Conservation (phyloP, 306 rosid genomes). For the Vigna trinervia region DNA sequence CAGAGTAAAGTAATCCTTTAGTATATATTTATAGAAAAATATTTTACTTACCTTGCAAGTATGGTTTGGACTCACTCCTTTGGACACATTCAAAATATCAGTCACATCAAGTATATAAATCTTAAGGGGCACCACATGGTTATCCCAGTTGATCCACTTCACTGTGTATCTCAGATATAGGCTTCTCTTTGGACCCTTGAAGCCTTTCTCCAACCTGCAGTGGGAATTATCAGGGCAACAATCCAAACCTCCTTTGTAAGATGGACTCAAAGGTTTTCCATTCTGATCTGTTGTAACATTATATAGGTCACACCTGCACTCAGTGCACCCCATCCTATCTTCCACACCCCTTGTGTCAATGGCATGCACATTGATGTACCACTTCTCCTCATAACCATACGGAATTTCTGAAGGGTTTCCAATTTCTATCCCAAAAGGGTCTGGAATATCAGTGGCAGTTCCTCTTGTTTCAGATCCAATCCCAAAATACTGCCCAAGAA, state of each 20-base stretch:
- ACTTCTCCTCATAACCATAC: conserved; percentile 64
- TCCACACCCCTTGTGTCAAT: conserved; percentile 78
- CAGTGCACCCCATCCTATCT: conserved; percentile 66
- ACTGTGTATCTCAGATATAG: conserved; percentile 69
- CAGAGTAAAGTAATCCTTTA: neutral
- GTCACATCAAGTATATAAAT: conserved; percentile 72
- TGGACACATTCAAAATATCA: conserved; percentile 52
- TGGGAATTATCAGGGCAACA: conserved; percentile 67
- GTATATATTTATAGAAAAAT: neutral
- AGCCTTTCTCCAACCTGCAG: conserved; percentile 61
- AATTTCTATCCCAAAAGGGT: conserved; percentile 70
- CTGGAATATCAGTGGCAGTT: conserved; percentile 59
- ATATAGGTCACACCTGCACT: conserved; percentile 74
- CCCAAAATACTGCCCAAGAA: conserved; percentile 62
- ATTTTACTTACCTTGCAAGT: conserved; percentile 58
- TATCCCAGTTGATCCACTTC: conserved; percentile 74
- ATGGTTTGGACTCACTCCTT: conserved; percentile 43
- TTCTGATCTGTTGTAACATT: conserved; percentile 53
- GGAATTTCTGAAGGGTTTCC: conserved; percentile 68
- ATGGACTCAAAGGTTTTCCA: conserved; percentile 54
- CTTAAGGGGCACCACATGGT: conserved; percentile 57
- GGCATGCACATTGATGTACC: conserved; percentile 73
- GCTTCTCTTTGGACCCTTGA: conserved; percentile 52
- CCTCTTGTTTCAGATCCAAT: conserved; percentile 75
- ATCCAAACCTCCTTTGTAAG: conserved; percentile 65